Base-by-base conservation (phyloP, 1,139 yeast species). In the Pichia sp. region DNA sequence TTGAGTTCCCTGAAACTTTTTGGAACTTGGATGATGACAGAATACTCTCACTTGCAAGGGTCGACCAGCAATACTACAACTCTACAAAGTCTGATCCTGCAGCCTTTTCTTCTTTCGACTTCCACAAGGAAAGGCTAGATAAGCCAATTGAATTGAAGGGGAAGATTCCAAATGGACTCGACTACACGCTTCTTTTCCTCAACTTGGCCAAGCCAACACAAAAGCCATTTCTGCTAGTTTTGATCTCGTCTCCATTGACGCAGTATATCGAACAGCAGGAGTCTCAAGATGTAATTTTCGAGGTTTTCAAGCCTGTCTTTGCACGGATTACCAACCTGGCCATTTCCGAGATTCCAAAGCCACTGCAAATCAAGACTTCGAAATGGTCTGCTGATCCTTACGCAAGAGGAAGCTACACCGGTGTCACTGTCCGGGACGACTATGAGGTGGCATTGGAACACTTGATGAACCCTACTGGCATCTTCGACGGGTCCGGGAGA, bases 341-440 rank as follows among this genome's bases (percentile, higher is more conserved):
- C 1, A 47, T 48, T 10, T 23, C 47, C 3, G 38, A 54, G n/a
- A 49, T 62, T 23, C 77, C 81, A 1, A 67, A 70, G 1, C 87
- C 93, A 1, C 74, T 72, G 32, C 76, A 79, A 59, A 74, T 77
- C 0, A 70, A 80, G 2, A 80, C 80, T 6, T 75, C 90, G 0
- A 76, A 78, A 52, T 90, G 97, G 97, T 82, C 93, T 0, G 68
- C 63, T 16, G 89, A 87, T 64, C 84, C 84, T 8, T 85, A 74
- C 62, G 79, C 86, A 16, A 71, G 86, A 54, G 95, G 96, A 4
- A 80, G 95, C 1, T 90, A 89, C 67, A 72, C 86, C 13, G 90
- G 72, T 8, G 58, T 61, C 8, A 60, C 66, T 8, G 56, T 66
- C 23, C 68, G 69, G 16, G 68, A 64, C 51, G 61, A 62, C 49